Evolutionary conservation across 2,329 filamentous ascomycete genomes (phyloP).

Genomic region (Nigrospora oryzae): DNA sequence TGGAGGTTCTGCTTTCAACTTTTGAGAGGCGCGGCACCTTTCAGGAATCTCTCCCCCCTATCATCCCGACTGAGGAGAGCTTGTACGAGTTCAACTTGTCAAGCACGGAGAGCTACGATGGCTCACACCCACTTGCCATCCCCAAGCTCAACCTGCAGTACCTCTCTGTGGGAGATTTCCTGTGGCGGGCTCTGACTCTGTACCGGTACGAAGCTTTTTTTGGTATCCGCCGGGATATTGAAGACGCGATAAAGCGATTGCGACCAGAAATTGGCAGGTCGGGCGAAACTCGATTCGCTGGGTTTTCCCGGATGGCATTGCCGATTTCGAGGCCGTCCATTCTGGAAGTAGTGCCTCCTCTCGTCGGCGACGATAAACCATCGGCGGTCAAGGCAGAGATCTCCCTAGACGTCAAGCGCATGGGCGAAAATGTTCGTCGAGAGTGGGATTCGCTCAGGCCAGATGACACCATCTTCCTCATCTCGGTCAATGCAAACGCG

Average conservation of each 20-base stretch:
- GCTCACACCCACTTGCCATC: conserved; percentile 76
- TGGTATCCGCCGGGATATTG: conserved; percentile 84
- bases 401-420: conserved; percentile 68
- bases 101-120: conserved; percentile 80
- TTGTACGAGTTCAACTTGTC: conserved; percentile 74
- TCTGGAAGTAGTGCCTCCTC: conserved; percentile 73
- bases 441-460: conserved; percentile 87
- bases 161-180: conserved; percentile 85
- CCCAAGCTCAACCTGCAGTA: conserved; percentile 96
- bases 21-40: conserved; percentile 77
- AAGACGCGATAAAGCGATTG: conserved; percentile 70
- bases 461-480: conserved; percentile 83
- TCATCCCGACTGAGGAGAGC: conserved; percentile 75
- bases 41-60: conserved; percentile 64
- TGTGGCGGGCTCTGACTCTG: conserved; percentile 89
- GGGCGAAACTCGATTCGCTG: conserved; percentile 67
- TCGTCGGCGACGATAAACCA: conserved; percentile 77
- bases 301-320: conserved; percentile 87
- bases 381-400: conserved; percentile 82
- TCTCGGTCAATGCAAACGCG: conserved; percentile 61
- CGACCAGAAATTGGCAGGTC: conserved; percentile 57
- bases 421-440: conserved; percentile 66
- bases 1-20: conserved; percentile 64
- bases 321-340: conserved; percentile 80
- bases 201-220: conserved; percentile 91